A percentile compares a stretch with the other conserved stretches of the same genome.
These are phyloP conservation scores for Coemansia sp. DNA, from an alignment of 192 early-diverging fungal species.

Conservation along the genomic window DNA sequence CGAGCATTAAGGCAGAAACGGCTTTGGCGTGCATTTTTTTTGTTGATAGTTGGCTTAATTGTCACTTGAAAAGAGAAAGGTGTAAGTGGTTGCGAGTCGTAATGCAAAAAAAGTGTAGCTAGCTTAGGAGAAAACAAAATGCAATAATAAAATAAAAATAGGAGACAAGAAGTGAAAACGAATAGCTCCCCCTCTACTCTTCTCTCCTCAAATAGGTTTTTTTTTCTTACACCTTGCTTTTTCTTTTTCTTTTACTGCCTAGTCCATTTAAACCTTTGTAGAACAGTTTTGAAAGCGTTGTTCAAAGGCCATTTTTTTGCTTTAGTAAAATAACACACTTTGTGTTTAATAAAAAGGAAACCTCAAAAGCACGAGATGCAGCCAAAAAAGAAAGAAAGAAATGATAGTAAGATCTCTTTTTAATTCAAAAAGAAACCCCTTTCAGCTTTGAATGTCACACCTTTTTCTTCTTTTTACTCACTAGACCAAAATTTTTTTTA, in stretches of 20 bases:
- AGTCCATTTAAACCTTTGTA: background rate
- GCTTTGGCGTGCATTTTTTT: conserved; percentile 9
- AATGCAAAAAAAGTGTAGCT: background rate
- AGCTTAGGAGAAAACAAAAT: background rate
- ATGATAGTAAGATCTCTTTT: background rate
- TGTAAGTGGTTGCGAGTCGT: background rate
- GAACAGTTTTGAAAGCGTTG: background rate
- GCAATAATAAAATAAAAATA: background rate
- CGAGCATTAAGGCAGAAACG: background rate
- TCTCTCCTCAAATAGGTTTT: background rate
- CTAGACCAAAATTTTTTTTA: background rate
- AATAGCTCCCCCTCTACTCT: background rate
- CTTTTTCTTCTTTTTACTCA: background rate
- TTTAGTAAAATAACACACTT: background rate
- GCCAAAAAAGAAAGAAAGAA: too few relatives aligned
- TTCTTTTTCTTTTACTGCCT: background rate
- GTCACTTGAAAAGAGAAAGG: background rate
- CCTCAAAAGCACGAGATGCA: too few relatives aligned
- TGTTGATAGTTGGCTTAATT: background rate
- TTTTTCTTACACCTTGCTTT: background rate
- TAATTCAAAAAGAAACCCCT: background rate
- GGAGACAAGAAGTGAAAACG: background rate
- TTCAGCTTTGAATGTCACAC: background rate
- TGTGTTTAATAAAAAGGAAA: background rate
- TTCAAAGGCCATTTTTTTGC: background rate